Evolutionary conservation across 2,329 filamentous ascomycete species (phyloP).

Genomic region (Verticillium albo-atrum): DNA sequence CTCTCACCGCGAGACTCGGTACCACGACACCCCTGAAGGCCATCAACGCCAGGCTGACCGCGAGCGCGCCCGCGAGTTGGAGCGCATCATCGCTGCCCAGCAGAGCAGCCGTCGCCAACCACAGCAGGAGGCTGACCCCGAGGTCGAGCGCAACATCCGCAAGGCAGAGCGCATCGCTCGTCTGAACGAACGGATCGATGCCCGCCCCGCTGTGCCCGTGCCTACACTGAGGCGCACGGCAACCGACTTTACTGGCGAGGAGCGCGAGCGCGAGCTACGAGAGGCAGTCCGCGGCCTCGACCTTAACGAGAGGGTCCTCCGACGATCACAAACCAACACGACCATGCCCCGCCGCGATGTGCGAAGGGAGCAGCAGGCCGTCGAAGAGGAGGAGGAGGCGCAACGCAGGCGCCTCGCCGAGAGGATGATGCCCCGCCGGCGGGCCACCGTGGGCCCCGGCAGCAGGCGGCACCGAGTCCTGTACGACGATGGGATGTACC

Average conservation of each 20-base stretch:
- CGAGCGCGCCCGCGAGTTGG: background rate
- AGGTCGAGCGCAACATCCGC: constrained; percentile 18
- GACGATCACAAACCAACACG: background rate
- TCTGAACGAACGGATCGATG: constrained; percentile 37
- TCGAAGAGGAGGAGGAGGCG: constrained; percentile 30
- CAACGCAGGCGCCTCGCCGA: constrained; percentile 33
- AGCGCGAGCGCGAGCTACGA: constrained; percentile 26
- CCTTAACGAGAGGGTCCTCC: constrained; percentile 17
- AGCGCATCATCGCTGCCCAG: background rate
- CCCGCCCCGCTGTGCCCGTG: constrained; percentile 26
- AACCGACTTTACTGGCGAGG: constrained; percentile 5
- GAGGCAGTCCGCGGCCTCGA: constrained; percentile 25
- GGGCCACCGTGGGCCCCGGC: constrained; percentile 29
- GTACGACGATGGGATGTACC: constrained; percentile 34
- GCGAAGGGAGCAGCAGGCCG: constrained; percentile 25
- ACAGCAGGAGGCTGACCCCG: constrained; percentile 9
- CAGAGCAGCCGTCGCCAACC: background rate
- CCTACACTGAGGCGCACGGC: constrained; percentile 7
- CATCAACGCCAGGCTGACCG: constrained; percentile 3
- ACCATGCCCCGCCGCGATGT: constrained; percentile 12
- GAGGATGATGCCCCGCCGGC: constrained; percentile 32
- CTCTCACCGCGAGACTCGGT: background rate
- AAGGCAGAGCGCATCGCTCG: constrained; percentile 29
- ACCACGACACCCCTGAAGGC: constrained; percentile 15
- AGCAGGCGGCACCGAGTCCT: constrained; percentile 28